Evolutionary conservation across 257 asterid species (phyloP).

Genomic region (Orobanche coerulescens): DNA sequence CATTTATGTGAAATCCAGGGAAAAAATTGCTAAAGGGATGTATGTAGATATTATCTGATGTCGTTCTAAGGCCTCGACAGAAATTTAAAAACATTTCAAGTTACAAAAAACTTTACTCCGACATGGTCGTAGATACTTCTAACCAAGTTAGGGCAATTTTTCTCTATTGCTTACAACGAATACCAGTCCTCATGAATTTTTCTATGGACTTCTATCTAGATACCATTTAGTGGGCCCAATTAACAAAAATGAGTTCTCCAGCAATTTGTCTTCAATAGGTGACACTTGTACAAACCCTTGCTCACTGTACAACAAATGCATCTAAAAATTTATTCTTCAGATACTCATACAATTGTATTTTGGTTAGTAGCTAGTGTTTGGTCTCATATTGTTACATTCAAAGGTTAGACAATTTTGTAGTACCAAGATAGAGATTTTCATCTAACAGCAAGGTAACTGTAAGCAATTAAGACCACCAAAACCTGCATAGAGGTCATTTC

Average conservation of each 20-base stretch:
- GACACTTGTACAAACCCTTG: constrained; percentile 6
- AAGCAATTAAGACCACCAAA: constrained; percentile 35
- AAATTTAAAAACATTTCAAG: neutral
- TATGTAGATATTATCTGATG: neutral
- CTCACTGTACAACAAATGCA: neutral
- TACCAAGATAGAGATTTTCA: constrained; percentile 11
- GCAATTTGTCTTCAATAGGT: neutral
- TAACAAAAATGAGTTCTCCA: constrained; percentile 8
- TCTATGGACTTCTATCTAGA: constrained; percentile 13
- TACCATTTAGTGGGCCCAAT: constrained; percentile 1
- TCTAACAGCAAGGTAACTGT: constrained; percentile 13
- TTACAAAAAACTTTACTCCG: neutral
- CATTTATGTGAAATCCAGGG: neutral
- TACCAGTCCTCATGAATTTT: constrained; percentile 3
- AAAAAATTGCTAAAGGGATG: neutral
- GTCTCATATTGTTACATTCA: neutral
- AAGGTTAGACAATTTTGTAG: neutral
- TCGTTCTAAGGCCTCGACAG: neutral
- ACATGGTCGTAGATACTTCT: neutral
- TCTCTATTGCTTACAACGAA: constrained; percentile 2
- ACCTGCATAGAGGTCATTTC: constrained; percentile 64
- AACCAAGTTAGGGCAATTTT: neutral
- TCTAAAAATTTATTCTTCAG: neutral
- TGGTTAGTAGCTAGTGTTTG: neutral
- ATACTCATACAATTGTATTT: constrained; percentile 1